A percentile compares a stretch with the other conserved stretches of the same genome.
Conservation (phyloP, 2,329 filamentous ascomycete species). For the Kalaharituber pfeilii region DNA sequence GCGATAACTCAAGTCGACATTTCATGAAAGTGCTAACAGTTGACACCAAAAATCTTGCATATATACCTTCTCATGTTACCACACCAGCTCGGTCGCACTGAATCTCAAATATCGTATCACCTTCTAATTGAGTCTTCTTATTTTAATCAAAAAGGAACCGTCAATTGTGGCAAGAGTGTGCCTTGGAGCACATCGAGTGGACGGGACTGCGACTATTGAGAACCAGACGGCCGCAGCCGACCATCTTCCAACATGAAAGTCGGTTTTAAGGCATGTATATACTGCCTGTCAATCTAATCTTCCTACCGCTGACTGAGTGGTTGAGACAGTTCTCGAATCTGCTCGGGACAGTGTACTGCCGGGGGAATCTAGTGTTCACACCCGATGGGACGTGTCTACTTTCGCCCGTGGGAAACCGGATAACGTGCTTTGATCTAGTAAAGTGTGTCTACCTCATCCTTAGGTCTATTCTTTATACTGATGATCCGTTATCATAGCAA, state of each 20-base stretch:
- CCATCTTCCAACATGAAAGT: slow-evolving; percentile 59
- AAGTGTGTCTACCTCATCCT: slow-evolving; percentile 46
- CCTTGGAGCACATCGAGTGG: no score
- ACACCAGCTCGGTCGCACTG: no score
- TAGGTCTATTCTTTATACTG: slow-evolving; percentile 26
- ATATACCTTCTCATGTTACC: no score
- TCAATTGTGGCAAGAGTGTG: no score
- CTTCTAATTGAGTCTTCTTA: no score
- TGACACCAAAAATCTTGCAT: no score
- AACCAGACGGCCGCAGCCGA: background rate
- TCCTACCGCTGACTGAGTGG: slow-evolving; percentile 5
- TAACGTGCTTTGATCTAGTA: slow-evolving; percentile 89
- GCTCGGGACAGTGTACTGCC: slow-evolving; percentile 92
- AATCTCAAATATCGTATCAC: no score
- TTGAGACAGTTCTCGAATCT: slow-evolving; percentile 75
- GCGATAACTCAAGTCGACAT: no score
- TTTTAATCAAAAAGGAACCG: no score
- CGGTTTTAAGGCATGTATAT: slow-evolving; percentile 66
- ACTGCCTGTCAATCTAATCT: background rate
- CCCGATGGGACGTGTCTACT: slow-evolving; percentile 90
- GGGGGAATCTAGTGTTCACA: slow-evolving; percentile 92
- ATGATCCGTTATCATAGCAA: slow-evolving; percentile 39
- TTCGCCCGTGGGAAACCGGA: slow-evolving; percentile 89
- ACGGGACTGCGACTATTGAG: no score
- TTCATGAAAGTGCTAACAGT: no score